These are phyloP conservation scores for Paradendryphiella salina DNA, from an alignment of 2,329 filamentous ascomycete genomes.

Conservation along the genomic window DNA sequence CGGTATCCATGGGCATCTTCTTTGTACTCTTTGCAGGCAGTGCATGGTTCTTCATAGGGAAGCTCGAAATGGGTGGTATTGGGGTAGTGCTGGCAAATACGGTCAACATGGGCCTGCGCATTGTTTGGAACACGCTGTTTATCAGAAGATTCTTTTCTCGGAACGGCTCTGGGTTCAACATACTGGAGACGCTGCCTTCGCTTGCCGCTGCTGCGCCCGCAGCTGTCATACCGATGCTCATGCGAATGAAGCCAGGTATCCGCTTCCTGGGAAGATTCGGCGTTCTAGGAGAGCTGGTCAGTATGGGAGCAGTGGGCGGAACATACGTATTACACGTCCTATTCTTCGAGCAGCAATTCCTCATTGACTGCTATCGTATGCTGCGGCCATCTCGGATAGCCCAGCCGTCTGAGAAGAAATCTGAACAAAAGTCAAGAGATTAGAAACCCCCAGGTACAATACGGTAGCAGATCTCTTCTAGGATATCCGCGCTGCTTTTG, in stretches of 20 bases:
- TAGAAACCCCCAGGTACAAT: background rate
- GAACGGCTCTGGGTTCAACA: conserved; percentile 24
- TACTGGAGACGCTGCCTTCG: conserved; percentile 27
- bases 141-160: conserved; percentile 55
- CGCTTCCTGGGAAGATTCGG: conserved; percentile 42
- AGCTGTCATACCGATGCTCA: conserved; percentile 43
- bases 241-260: conserved; percentile 36
- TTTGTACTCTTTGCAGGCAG: conserved; percentile 74
- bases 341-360: conserved; percentile 38
- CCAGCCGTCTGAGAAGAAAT: background rate
- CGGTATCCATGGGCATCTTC: conserved; percentile 80
- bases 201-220: conserved; percentile 44
- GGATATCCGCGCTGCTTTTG: no score
- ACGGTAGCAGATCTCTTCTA: background rate
- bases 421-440: background rate
- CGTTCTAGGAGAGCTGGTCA: conserved; percentile 48
- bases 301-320: conserved; percentile 44
- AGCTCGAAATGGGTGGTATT: conserved; percentile 70
- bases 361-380: conserved; percentile 43
- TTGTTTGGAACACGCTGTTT: conserved; percentile 77
- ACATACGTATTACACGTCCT: conserved; percentile 43
- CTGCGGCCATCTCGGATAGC: conserved; percentile 22
- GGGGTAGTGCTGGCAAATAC: conserved; percentile 86
- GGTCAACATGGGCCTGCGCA: conserved; percentile 86
- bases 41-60: conserved; percentile 73